These are phyloP conservation scores for Monilinia aucupariae DNA, from an alignment of 2,329 filamentous ascomycete species.

Conservation along the genomic window DNA sequence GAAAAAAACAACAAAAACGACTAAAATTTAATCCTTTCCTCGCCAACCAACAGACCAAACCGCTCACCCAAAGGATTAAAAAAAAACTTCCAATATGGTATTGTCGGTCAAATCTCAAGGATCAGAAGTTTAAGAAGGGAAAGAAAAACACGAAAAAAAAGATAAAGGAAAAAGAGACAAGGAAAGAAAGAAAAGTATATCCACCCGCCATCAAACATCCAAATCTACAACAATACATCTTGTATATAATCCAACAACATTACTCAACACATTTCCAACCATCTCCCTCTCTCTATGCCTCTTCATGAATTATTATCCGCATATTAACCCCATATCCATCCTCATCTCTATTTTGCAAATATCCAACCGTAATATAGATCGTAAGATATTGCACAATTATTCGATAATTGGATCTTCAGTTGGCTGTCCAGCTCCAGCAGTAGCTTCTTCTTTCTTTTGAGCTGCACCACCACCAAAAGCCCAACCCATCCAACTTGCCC, in stretches of 20 bases:
- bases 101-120: neutral
- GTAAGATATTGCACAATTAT: slow-evolving; percentile 2
- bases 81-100: neutral
- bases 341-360: neutral
- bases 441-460: slow-evolving; percentile 14
- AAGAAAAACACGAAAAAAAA: neutral
- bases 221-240: neutral
- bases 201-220: neutral
- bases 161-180: neutral
- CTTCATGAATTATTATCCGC: neutral
- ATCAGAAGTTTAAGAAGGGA: neutral
- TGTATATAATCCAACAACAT: neutral
- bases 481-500: slow-evolving; percentile 63
- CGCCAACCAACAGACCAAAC: neutral
- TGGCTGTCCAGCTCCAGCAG: neutral
- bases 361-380: neutral
- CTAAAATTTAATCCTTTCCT: too few relatives aligned
- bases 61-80: neutral
- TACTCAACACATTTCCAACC: neutral
- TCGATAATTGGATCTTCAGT: slow-evolving; percentile 15
- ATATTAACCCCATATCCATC: slow-evolving; percentile 1
- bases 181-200: slow-evolving; percentile 3
- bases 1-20: too few relatives aligned
- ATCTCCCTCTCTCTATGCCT: neutral
- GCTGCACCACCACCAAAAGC: slow-evolving; percentile 32